phyloP scores from a whole-genome alignment of 2,329 filamentous ascomycete genomes.

The Elsinoe arachidis region DNA sequence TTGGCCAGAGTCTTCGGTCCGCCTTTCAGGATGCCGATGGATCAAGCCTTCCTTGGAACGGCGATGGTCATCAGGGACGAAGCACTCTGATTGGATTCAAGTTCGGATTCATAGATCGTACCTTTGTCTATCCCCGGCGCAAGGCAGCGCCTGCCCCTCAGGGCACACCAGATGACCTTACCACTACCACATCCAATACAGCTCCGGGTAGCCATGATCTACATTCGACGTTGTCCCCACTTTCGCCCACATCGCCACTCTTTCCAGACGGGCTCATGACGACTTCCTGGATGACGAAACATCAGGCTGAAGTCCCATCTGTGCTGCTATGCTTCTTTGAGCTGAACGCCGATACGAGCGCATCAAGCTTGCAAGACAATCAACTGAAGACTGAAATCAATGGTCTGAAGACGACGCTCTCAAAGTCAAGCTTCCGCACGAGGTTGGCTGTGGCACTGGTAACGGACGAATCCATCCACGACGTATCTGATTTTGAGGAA shows the following conservation, averaged over 20 bases:
- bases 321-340: conserved; percentile 73
- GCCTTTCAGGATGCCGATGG: conserved; percentile 60
- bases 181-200: conserved; percentile 40
- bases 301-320: conserved; percentile 75
- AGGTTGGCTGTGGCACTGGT: conserved; percentile 70
- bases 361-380: conserved; percentile 73
- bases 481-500: conserved; percentile 52
- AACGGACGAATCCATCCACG: conserved; percentile 56
- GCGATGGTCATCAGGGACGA: conserved; percentile 41
- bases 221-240: conserved; percentile 84
- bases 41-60: conserved; percentile 58
- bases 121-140: conserved; percentile 50
- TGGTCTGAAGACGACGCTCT: conserved; percentile 60
- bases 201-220: conserved; percentile 42
- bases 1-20: conserved; percentile 56
- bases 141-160: conserved; percentile 53
- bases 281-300: conserved; percentile 75
- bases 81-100: conserved; percentile 50
- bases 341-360: conserved; percentile 62
- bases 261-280: conserved; percentile 88
- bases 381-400: conserved; percentile 82
- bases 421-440: conserved; percentile 65
- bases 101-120: conserved; percentile 65
- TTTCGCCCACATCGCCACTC: conserved; percentile 71
- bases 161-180: conserved; percentile 43